Base-by-base conservation (phyloP, 768 basidiomycete species). In the Lactifluus pinguis region DNA sequence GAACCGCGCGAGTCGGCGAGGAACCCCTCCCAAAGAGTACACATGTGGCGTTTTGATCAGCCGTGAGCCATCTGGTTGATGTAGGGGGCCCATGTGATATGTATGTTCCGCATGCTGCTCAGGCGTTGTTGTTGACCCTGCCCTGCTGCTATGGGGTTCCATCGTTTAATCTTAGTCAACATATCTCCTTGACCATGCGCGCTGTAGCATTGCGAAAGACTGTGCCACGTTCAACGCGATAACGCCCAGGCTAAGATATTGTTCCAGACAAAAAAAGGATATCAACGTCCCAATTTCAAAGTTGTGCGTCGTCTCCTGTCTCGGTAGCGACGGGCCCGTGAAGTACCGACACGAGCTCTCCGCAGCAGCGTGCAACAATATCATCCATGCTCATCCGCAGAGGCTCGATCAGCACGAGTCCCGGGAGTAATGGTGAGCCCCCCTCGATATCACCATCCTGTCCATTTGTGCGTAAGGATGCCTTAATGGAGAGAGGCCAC, bases 371-470 rank as follows among this genome's bases (percentile, higher is more conserved):
- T 25, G 78, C 77, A 1, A 92, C 79, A 49, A 84, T 79, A 14
- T 85, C 82, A 17, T 74, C 78, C 82, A 91, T 86, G 53, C 73
- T 76, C 72, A 82, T 76, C 64, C 80, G 71, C 50, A 82, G 68
- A 48, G 76, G 79, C 58, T 83, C 81, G 34, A 93, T 71, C 42
- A 89, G 65, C 48, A 85, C 67, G 36, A 93, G 71, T 4, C 74
- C 79, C 41, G 75, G 67, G 17, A 85, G 82, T 65, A 74, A 79
- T 30, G 80, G 73, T 47, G 71, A 67, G 15, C 92, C 94, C 15
- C 75, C 70, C 70, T 95, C 91, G 7, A 95, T 82, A 68, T 95
- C 86, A 39, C 82, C 86, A 57, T 77, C 74, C 65, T 66, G 30
- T 34, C 34, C 48, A 21, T 36, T 42, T 47, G 25, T 1, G 25